Percentiles rank a stretch among this genome's conserved stretches.
Conservation (phyloP, 306 rosid genomes). For the Elaeagnus macrophylla region DNA sequence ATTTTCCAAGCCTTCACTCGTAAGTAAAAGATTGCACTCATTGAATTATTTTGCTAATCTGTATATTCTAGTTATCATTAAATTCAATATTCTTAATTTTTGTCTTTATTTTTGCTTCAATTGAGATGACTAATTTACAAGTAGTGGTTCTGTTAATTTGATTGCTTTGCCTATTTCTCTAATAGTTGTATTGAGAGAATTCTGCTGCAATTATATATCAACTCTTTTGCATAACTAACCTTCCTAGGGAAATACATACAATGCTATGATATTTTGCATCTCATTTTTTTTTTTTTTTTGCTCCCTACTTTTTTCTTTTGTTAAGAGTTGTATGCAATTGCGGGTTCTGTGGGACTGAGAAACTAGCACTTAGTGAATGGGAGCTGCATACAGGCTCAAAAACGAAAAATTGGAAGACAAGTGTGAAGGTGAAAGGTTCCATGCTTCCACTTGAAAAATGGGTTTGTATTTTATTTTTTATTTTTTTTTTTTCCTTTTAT, state of each 20-base stretch:
- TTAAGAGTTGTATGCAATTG: conserved; percentile 94
- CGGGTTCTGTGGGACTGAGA: conserved; percentile 79
- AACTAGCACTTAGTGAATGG: conserved; percentile 97
- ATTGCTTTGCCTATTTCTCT: too few relatives aligned
- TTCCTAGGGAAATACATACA: too few relatives aligned
- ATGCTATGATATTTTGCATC: too few relatives aligned
- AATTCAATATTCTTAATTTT: conserved; percentile 1
- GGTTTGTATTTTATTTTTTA: conserved; percentile 81
- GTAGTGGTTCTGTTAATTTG: not conserved
- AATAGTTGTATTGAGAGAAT: too few relatives aligned
- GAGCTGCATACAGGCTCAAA: conserved; percentile 93
- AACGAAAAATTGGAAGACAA: conserved; percentile 82
- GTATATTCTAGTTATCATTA: not conserved
- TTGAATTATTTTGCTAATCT: too few relatives aligned
- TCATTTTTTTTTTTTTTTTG: too few relatives aligned
- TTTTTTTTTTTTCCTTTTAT: not conserved
- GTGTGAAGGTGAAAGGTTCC: conserved; percentile 85
- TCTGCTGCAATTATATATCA: too few relatives aligned
- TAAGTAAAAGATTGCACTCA: conserved; percentile 34
- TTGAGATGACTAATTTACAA: not conserved
- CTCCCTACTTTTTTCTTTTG: conserved; percentile 11
- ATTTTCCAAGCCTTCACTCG: conserved; percentile 97
- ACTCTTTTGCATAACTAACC: too few relatives aligned
- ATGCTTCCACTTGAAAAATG: conserved; percentile 95
- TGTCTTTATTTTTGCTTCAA: not conserved